phyloP scores from a whole-genome alignment of 2,329 filamentous ascomycete species.

The Zasmidium citrigriseum region DNA sequence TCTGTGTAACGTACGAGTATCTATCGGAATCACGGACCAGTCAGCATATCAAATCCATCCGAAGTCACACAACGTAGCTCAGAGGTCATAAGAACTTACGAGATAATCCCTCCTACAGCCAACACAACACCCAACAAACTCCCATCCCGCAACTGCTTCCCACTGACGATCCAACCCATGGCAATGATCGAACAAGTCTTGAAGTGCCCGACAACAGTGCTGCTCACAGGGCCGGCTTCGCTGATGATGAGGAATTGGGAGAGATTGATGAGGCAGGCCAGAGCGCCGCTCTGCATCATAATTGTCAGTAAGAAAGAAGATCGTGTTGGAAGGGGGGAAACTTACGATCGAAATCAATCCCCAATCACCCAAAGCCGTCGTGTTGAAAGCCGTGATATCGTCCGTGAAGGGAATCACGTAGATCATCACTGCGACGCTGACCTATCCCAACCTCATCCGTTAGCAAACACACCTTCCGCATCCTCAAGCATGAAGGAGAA shows the following conservation, averaged over 20 bases:
- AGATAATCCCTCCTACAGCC: constrained; percentile 35
- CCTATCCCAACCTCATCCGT: constrained; percentile 66
- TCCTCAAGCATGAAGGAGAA: too few relatives aligned
- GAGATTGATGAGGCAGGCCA: constrained; percentile 64
- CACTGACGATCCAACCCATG: constrained; percentile 33
- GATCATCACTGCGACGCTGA: constrained; percentile 63
- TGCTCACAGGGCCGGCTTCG: constrained; percentile 34
- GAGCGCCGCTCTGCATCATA: constrained; percentile 57
- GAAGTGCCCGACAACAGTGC: constrained; percentile 38
- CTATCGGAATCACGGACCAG: constrained; percentile 2
- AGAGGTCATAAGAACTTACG: constrained; percentile 24
- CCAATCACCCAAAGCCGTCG: constrained; percentile 44
- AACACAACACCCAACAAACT: constrained; percentile 33
- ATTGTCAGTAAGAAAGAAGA: neutral
- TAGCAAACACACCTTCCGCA: constrained; percentile 68
- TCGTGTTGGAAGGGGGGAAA: neutral
- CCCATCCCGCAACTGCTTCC: constrained; percentile 27
- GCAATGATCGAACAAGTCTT: constrained; percentile 37
- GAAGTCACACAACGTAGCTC: constrained; percentile 1
- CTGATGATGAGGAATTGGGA: constrained; percentile 38
- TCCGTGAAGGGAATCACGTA: constrained; percentile 68
- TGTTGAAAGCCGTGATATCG: constrained; percentile 59
- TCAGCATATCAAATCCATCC: neutral
- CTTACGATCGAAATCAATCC: constrained; percentile 59
- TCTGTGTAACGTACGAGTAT: constrained; percentile 22